These are phyloP conservation scores for Hanseniaspora meyeri DNA, from an alignment of 805 yeast genomes.

Conservation along the genomic window DNA sequence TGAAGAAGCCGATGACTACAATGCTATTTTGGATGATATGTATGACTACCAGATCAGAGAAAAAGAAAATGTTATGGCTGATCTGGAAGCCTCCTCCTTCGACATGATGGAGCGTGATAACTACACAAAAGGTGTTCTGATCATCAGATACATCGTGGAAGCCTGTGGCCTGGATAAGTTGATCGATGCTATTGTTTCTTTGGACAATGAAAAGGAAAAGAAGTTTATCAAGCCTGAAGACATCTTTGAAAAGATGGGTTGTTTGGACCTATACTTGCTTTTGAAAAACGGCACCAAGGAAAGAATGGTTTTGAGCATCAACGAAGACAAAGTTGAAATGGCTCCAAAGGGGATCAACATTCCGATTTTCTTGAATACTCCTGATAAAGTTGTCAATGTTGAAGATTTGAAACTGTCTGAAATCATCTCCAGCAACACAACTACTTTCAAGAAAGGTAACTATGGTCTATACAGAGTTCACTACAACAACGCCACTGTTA, in stretches of 20 bases:
- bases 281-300: conserved; percentile 1
- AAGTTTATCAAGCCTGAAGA: conserved; percentile 24
- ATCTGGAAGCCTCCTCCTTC: conserved; percentile 10
- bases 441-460: conserved; percentile 18
- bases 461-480: conserved; percentile 39
- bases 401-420: conserved; percentile 16
- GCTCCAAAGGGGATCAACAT: conserved; percentile 40
- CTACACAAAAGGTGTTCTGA: conserved; percentile 25
- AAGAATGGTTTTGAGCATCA: conserved; percentile 4
- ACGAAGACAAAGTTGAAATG: conserved; percentile 35
- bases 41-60: background rate
- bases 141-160: conserved; percentile 23
- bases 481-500: conserved; percentile 29
- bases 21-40: background rate
- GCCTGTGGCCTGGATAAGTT: conserved; percentile 20
- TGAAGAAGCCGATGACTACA: conserved; percentile 9
- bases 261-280: background rate
- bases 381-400: background rate
- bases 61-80: background rate
- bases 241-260: conserved; percentile 21
- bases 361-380: conserved; percentile 33
- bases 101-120: conserved; percentile 14
- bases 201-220: conserved; percentile 18
- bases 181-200: conserved; percentile 16
- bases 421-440: background rate